Evolutionary conservation across 148 eudicot species (phyloP), one percentile per base, ranked within the genome.

Genomic region (Camellia lanceoleosa): DNA sequence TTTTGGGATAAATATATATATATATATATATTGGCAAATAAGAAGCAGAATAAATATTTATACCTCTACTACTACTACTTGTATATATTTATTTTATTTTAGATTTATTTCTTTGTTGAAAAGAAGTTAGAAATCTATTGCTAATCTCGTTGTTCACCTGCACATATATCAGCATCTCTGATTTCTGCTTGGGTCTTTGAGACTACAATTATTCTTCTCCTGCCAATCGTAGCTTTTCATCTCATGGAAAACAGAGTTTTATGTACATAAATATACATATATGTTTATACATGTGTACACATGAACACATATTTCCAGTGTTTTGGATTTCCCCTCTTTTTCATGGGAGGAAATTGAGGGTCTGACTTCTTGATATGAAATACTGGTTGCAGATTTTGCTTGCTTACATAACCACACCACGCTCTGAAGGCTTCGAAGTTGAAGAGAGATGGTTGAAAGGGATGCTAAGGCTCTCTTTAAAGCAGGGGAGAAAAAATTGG

Each of bases 401-500:
- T 70, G 93, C 93, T 64, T 87, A 83, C 72, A 70, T 84, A 66
- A 81, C 83, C 73, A 79, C 83, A 60, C 82, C 83, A 47, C 93
- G 91, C 3, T 85, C 82, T 76, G 93, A 90, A 83, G 91, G 91
- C 73, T 78, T 74, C 68, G 90, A 90, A 83, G 82, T 89, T 70
- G 90, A 90, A 75, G 71, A 46, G 80, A 68, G 69, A 68, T 84
- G 74, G 87, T 75, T 82, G 87, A 83, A 67, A 87, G 78, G 68
- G 93, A 89, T 79, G 91, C 89, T 70, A 87, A 80, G 79, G 81
- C 83, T 52, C 90, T 90, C 70, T 86, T 66, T 74, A 87, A 77
- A 74, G 93, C 93, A 2, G 93, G 93, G 81, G 93, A 90, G 84
- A 90, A 86, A 82, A 89, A 69, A 82, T 2, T 86, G 75, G 93